Evolutionary conservation across 441 rosid species (phyloP).

Genomic region (Populus hybrid): DNA sequence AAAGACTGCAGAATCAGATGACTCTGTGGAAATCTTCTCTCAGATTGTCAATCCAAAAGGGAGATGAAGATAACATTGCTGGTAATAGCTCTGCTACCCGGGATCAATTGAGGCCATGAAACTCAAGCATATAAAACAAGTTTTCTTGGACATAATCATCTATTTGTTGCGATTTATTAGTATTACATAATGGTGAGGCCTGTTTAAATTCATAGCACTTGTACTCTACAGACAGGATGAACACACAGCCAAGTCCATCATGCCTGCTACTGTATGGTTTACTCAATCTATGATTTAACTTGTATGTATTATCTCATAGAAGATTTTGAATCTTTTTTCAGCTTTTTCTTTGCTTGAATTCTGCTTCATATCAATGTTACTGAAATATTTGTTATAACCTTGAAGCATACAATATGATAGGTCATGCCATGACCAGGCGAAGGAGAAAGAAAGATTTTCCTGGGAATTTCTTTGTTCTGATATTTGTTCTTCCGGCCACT

Average conservation of each 20-base stretch:
- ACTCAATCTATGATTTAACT: background rate
- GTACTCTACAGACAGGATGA: slow-evolving; percentile 1
- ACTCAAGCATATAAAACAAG: slow-evolving; percentile 3
- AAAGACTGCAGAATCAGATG: slow-evolving; percentile 19
- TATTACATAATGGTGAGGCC: background rate
- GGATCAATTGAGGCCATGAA: slow-evolving; percentile 2
- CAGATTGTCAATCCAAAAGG: slow-evolving; percentile 60
- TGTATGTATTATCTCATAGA: no score
- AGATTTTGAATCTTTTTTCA: no score
- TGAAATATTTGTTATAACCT: background rate
- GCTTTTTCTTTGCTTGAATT: background rate
- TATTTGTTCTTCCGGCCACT: no score
- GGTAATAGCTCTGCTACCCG: background rate
- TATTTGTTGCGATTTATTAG: background rate
- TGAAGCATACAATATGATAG: background rate
- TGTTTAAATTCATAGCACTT: background rate
- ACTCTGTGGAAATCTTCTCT: slow-evolving; percentile 33
- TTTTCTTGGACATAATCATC: slow-evolving; percentile 2
- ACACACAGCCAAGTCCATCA: background rate
- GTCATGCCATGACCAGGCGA: background rate
- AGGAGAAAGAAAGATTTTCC: no score
- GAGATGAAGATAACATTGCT: slow-evolving; percentile 27
- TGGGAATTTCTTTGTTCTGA: no score
- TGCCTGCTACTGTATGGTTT: background rate
- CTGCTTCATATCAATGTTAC: background rate